Evolutionary conservation across 768 basidiomycete genomes (phyloP).

Genomic region (Cystobasidium ongulense): DNA sequence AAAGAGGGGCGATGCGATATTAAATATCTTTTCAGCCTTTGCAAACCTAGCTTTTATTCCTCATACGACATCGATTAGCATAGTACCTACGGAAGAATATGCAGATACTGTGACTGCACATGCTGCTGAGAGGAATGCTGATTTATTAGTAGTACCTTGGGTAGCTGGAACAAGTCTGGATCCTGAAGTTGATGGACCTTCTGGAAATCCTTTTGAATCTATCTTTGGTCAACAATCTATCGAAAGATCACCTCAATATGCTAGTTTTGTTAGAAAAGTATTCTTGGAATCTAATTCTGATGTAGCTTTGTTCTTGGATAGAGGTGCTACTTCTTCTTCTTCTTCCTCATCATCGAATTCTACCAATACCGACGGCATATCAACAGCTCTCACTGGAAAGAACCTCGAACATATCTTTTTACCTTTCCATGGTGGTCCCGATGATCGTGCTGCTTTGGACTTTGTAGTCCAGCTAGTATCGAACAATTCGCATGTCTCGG

Average conservation of each 20-base stretch:
- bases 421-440: slow-evolving; percentile 89
- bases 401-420: slow-evolving; percentile 62
- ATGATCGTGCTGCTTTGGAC: slow-evolving; percentile 74
- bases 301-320: slow-evolving; percentile 78
- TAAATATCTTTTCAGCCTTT: slow-evolving; percentile 69
- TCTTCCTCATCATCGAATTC: neutral
- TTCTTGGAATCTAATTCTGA: slow-evolving; percentile 66
- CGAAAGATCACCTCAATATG: slow-evolving; percentile 50
- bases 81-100: slow-evolving; percentile 70
- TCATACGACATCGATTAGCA: slow-evolving; percentile 61
- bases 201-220: slow-evolving; percentile 63
- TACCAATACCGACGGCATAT: slow-evolving; percentile 21
- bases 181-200: slow-evolving; percentile 28
- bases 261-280: slow-evolving; percentile 75
- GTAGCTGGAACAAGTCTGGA: slow-evolving; percentile 47
- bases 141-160: slow-evolving; percentile 84
- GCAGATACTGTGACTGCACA: slow-evolving; percentile 53
- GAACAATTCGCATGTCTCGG: slow-evolving; percentile 58
- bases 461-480: slow-evolving; percentile 74
- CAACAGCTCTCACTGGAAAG: slow-evolving; percentile 35
- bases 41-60: slow-evolving; percentile 60
- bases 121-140: slow-evolving; percentile 27
- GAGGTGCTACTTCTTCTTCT: slow-evolving; percentile 46
- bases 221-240: slow-evolving; percentile 57
- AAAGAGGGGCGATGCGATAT: slow-evolving; percentile 62